These are phyloP conservation scores for Aspergillus piperis DNA, from an alignment of 2,329 filamentous ascomycete species.

Conservation along the genomic window DNA sequence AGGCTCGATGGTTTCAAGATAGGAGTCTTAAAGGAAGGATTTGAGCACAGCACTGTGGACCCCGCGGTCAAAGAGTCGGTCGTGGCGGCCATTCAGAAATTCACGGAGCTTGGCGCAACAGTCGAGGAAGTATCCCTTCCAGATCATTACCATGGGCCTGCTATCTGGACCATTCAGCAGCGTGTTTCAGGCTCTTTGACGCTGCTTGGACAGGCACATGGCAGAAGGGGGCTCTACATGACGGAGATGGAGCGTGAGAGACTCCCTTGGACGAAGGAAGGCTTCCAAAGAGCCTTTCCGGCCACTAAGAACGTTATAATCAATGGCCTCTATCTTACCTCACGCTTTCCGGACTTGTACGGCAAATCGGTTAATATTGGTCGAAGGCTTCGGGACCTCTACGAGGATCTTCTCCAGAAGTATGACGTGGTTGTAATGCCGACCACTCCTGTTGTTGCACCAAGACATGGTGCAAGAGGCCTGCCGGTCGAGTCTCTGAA, in stretches of 20 bases:
- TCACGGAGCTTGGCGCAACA: slow-evolving; percentile 51
- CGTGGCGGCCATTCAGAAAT: slow-evolving; percentile 43
- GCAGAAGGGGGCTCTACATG: slow-evolving; percentile 53
- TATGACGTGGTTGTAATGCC: slow-evolving; percentile 48
- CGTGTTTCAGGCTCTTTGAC: slow-evolving; percentile 46
- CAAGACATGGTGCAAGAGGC: slow-evolving; percentile 25
- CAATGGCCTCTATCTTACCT: slow-evolving; percentile 44
- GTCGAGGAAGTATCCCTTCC: slow-evolving; percentile 56
- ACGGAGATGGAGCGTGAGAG: slow-evolving; percentile 54
- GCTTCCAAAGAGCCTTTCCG: slow-evolving; percentile 50
- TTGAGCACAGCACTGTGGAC: slow-evolving; percentile 42
- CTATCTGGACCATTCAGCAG: slow-evolving; percentile 50
- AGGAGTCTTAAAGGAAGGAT: slow-evolving; percentile 51
- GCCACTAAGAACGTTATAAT: slow-evolving; percentile 50
- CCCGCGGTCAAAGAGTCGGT: slow-evolving; percentile 46
- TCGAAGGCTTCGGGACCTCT: slow-evolving; percentile 41
- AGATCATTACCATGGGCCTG: slow-evolving; percentile 46
- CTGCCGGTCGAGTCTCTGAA: slow-evolving; percentile 28
- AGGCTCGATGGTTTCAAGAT: slow-evolving; percentile 33
- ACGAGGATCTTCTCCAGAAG: slow-evolving; percentile 42
- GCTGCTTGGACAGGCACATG: slow-evolving; percentile 47
- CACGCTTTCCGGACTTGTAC: slow-evolving; percentile 43
- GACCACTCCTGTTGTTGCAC: slow-evolving; percentile 32
- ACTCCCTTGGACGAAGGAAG: slow-evolving; percentile 49
- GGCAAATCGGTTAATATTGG: slow-evolving; percentile 45